Percentiles rank a stretch among this genome's conserved stretches.
Evolutionary conservation across 495 filamentous ascomycete species (phyloP).

Genomic region (Polyplosphaeria fusca): DNA sequence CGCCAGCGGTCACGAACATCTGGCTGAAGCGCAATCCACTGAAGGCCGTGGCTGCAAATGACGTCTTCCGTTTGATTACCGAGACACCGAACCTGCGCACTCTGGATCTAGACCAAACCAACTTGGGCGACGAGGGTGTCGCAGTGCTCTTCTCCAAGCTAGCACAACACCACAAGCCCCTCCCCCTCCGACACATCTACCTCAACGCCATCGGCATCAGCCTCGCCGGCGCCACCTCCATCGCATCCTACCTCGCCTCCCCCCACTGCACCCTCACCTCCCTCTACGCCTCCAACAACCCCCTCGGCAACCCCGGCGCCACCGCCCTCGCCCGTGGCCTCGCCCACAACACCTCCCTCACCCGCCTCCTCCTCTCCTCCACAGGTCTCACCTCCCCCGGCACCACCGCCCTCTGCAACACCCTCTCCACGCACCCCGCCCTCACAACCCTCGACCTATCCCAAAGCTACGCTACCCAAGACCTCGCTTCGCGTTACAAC

Average conservation of each 20-base stretch:
- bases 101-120: slow-evolving; percentile 46
- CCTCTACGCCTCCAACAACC: slow-evolving; percentile 42
- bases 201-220: slow-evolving; percentile 43
- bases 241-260: slow-evolving; percentile 36
- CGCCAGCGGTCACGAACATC: slow-evolving; percentile 41
- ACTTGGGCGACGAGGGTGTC: slow-evolving; percentile 43
- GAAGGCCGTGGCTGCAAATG: slow-evolving; percentile 25
- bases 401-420: slow-evolving; percentile 29
- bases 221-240: slow-evolving; percentile 29
- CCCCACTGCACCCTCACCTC: slow-evolving; percentile 36
- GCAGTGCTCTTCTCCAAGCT: slow-evolving; percentile 37
- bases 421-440: slow-evolving; percentile 25
- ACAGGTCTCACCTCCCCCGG: slow-evolving; percentile 33
- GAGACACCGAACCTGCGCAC: slow-evolving; percentile 39
- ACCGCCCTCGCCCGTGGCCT: slow-evolving; percentile 35
- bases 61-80: slow-evolving; percentile 37
- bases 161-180: slow-evolving; percentile 14
- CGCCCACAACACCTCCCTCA: slow-evolving; percentile 29
- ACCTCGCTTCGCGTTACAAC: slow-evolving; percentile 38
- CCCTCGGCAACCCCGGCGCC: slow-evolving; percentile 34
- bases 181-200: slow-evolving; percentile 41
- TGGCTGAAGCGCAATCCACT: slow-evolving; percentile 52
- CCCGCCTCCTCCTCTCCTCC: slow-evolving; percentile 38
- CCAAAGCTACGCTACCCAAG: slow-evolving; percentile 40
- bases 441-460: slow-evolving; percentile 37